phyloP scores from a whole-genome alignment of 495 filamentous ascomycete species.

The Corynascus novoguineensis region DNA sequence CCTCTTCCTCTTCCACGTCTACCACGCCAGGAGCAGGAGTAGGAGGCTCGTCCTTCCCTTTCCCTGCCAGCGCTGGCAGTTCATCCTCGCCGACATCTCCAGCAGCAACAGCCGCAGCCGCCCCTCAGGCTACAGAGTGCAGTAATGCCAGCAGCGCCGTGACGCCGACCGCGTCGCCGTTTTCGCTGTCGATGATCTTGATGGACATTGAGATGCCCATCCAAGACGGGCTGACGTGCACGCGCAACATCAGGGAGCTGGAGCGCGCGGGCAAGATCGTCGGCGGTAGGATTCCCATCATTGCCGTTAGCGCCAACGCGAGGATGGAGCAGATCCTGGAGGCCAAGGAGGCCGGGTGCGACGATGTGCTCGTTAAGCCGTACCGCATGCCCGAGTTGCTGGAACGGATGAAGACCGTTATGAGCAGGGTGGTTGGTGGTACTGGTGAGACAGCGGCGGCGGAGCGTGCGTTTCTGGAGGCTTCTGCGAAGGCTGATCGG shows the following conservation, averaged over 20 bases:
- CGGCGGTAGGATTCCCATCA: constrained; percentile 59
- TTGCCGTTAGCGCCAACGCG: constrained; percentile 75
- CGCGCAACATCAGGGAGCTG: constrained; percentile 58
- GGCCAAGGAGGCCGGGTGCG: constrained; percentile 57
- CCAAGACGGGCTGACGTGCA: constrained; percentile 71
- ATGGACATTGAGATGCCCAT: constrained; percentile 87
- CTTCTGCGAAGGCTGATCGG: not conserved
- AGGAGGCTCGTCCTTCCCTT: too few species aligned
- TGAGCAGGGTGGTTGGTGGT: constrained; percentile 46
- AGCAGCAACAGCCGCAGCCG: not conserved
- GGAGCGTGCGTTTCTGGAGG: not conserved
- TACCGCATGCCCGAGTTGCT: constrained; percentile 43
- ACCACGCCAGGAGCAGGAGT: constrained; percentile 7
- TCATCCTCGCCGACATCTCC: not conserved
- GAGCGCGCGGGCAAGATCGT: constrained; percentile 46
- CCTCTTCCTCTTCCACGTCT: not conserved
- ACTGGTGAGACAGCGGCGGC: not conserved
- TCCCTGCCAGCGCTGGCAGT: too few species aligned
- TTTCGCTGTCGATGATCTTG: constrained; percentile 48
- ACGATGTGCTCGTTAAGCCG: constrained; percentile 44
- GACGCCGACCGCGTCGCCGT: not conserved
- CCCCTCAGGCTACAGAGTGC: not conserved
- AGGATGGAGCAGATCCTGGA: constrained; percentile 59
- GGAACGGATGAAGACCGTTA: constrained; percentile 46
- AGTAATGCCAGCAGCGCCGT: not conserved